Conservation (phyloP, 2,329 filamentous ascomycete genomes). For the Colletotrichum simmondsii region DNA sequence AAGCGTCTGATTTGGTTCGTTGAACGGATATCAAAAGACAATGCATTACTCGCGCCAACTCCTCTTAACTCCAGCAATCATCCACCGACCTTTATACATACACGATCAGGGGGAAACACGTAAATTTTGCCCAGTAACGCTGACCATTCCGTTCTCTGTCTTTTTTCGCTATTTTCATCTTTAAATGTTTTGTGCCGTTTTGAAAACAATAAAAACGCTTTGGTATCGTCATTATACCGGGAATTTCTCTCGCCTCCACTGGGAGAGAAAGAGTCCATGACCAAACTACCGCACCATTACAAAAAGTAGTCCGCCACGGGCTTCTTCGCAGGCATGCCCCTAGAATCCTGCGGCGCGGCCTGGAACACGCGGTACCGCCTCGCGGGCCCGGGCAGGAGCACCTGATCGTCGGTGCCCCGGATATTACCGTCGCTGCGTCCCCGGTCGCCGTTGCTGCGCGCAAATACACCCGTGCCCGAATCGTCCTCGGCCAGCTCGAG, state of each 20-base stretch:
- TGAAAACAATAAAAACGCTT: not conserved
- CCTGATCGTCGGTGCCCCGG: conserved; percentile 37
- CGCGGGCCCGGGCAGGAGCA: conserved; percentile 73
- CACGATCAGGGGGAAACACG: not conserved
- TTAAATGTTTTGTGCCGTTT: not conserved
- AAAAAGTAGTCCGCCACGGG: conserved; percentile 98
- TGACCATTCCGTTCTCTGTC: not conserved
- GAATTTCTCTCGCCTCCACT: conserved; percentile 29
- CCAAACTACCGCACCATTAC: conserved; percentile 44
- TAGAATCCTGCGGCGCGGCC: conserved; percentile 92
- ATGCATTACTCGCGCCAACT: not conserved
- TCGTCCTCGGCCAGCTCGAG: conserved; percentile 92
- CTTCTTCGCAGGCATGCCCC: conserved; percentile 99
- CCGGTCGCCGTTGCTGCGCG: conserved; percentile 78
- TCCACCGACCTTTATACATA: not conserved
- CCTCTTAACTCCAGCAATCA: conserved; percentile 14
- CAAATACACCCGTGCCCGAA: conserved; percentile 76
- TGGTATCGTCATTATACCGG: conserved; percentile 32
- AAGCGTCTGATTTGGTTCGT: not conserved
- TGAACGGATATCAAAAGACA: not conserved
- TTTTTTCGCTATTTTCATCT: not conserved
- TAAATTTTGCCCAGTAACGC: not conserved
- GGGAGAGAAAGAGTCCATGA: not conserved
- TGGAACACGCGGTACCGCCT: conserved; percentile 95
- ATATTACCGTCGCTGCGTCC: conserved; percentile 64